phyloP scores from a whole-genome alignment of 352 stramenopile species.

The Saprolegnia parasitica region DNA sequence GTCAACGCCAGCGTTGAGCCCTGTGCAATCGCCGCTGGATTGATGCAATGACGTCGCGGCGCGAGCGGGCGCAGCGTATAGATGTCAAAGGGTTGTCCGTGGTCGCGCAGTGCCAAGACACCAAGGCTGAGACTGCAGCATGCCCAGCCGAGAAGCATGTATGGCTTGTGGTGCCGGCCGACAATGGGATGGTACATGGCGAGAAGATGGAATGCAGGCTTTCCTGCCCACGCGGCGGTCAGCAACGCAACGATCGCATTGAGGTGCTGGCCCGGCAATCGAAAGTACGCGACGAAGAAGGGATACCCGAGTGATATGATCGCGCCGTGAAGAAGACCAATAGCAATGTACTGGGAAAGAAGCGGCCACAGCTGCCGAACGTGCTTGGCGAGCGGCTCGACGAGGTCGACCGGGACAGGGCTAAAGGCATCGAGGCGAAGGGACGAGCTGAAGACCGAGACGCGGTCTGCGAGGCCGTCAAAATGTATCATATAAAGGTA shows the following conservation, averaged over 20 bases:
- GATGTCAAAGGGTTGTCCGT: background rate
- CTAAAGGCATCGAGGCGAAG: background rate
- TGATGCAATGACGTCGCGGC: no score
- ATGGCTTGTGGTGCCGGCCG: background rate
- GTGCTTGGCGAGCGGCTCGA: background rate
- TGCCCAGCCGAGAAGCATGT: background rate
- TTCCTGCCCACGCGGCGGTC: background rate
- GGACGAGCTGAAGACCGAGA: background rate
- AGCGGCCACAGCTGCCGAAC: background rate
- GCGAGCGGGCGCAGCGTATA: background rate
- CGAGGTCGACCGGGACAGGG: no score
- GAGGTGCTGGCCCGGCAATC: conserved; percentile 38
- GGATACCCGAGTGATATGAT: conserved; percentile 38
- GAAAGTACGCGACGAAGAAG: conserved; percentile 48
- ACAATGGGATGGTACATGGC: background rate
- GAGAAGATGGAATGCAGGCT: background rate
- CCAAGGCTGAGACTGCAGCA: background rate
- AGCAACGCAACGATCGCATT: conserved; percentile 35
- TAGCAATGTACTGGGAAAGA: conserved; percentile 44
- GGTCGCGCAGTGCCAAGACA: background rate
- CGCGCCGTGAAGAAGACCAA: conserved; percentile 42
- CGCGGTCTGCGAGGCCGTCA: background rate
- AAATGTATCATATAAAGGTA: background rate
- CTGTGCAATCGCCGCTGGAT: no score
- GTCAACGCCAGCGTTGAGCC: no score